Conservation (phyloP, 208 protist genomes). For the Trypanosoma melophagium region DNA sequence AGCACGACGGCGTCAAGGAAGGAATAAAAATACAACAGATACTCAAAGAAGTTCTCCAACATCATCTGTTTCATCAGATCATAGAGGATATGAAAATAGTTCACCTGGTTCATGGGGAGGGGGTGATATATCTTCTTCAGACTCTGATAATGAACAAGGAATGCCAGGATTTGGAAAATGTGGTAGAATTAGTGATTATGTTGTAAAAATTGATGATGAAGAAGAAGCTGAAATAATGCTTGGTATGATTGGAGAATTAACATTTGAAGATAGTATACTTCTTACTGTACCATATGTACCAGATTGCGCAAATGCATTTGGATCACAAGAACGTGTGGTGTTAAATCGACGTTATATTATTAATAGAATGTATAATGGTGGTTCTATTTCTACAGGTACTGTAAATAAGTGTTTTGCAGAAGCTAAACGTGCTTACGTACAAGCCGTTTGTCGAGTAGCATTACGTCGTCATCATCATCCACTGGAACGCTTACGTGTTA, state of each 20-base stretch:
- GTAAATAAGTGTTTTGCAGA: slow-evolving; percentile 83
- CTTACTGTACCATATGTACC: slow-evolving; percentile 84
- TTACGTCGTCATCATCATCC: slow-evolving; percentile 37
- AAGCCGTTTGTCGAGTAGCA: slow-evolving; percentile 61
- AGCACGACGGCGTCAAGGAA: not conserved
- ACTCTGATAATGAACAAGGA: slow-evolving; percentile 27
- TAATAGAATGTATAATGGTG: slow-evolving; percentile 26
- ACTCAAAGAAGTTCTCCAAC: slow-evolving; percentile 1
- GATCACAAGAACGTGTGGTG: slow-evolving; percentile 68
- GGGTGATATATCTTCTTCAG: slow-evolving; percentile 10
- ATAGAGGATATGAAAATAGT: not conserved
- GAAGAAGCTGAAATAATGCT: slow-evolving; percentile 89
- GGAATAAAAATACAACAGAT: not conserved
- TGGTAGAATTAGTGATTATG: slow-evolving; percentile 46
- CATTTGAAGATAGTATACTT: slow-evolving; percentile 72
- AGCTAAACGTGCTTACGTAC: slow-evolving; percentile 76
- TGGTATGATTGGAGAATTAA: slow-evolving; percentile 55
- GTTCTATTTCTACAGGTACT: slow-evolving; percentile 41
- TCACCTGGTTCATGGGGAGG: slow-evolving; percentile 14
- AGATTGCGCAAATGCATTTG: slow-evolving; percentile 57
- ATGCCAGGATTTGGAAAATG: slow-evolving; percentile 14
- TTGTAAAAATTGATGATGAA: slow-evolving; percentile 86
- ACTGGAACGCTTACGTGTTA: slow-evolving; percentile 46
- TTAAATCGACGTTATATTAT: slow-evolving; percentile 68
- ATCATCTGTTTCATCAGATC: not conserved